Evolutionary conservation across 2,329 filamentous ascomycete species (phyloP), one percentile per base, ranked within the genome.

Genomic region (Hypoxylon sp.): DNA sequence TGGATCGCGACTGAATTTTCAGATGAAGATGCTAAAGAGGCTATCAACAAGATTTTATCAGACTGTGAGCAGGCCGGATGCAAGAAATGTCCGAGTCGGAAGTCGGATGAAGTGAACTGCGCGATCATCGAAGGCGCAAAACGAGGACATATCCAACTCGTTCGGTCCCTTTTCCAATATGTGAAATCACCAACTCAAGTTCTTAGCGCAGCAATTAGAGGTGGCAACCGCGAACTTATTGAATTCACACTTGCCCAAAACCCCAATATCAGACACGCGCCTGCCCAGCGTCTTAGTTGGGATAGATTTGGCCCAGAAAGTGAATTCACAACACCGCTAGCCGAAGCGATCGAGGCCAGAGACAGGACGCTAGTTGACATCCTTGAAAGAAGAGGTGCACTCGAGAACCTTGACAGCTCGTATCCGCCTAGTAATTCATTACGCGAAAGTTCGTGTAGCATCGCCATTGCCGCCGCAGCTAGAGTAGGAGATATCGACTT

Each of bases 161-260:
- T 70, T 48, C 58, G 13, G 24, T 27, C 21, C 3, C n/a, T 68
- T 39, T 55, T 63, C 5, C 13, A 37, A 17, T 46, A 66, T 53
- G 55, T 29, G 1, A 24, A 52, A 5, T 48, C 37, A 10, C 29
- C 13, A 24, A 31, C 32, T 31, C 50, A 11, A 39, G 19, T 66
- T 15, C 65, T 71, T 10, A 52, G 59, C 21, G 68, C 62, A 2
- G 68, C 68, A 17, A 71, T 71, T 5, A 48, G 39, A 19, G 13
- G 58, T 21, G 48, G 59, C 3, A 68, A 64, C 21, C 11, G 42
- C 31, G 29, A 55, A 37, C 62, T 71, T 15, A 48, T 62, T 7
- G 51, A 68, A 1, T 64, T 68, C 19, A 2, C 64, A 11, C 55
- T 68, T 24, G 46, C 17, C 10, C 50, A 64, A 37, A 58, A 62